Base-by-base conservation (phyloP, 208 protist species). In the Wallacemonas sp. region DNA sequence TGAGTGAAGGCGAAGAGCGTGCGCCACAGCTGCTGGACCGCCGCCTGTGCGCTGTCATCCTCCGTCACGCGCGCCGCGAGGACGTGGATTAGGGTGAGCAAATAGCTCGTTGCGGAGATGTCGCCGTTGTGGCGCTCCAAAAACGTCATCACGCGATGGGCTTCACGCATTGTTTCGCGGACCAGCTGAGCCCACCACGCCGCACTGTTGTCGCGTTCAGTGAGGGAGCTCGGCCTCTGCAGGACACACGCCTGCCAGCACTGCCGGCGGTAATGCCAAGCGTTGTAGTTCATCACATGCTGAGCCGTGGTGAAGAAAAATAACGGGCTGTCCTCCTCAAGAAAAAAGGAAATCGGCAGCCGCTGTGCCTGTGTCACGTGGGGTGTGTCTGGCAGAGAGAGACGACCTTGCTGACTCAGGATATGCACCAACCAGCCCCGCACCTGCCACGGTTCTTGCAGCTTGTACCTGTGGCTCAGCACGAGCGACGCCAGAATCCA, bases 221-320 rank as follows among this genome's bases (percentile, higher is more conserved):
- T 6, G 19, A 28, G 2, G 12, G 21, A 5, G 11, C 31, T n/a
- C 19, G 5, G 39, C 12, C 27, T 2, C 6, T 14, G 6, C 27
- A 24, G 14, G 27, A 9, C 21, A 38, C 30, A 58, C 15, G 51
- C 51, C 6, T 21, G 51, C 51, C 51, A 58, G 15, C 24, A 9
- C 26, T n/a, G 26, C 8, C 89, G 75, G 2, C 80, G 77, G 31
- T 91, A 91, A 0, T 90, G 79, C 84, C 86, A 95, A 1, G 82
- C 86, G 58, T 91, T 90, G 76, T 93, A 95, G 64, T 95, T 95
- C 80, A 93, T 81, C 14, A 58, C 61, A 55, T 95, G 89, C 19
- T 77, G 65, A 44, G 89, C 79, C 8, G 82, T 79, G 0, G 84
- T 76, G 11, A 71, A 68, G 17, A 78, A 60, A 41, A 91, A 75